Evolutionary conservation across 306 rosid genomes (phyloP), one percentile per base, ranked within the genome.

Genomic region (Hylodesmum podocarpum): DNA sequence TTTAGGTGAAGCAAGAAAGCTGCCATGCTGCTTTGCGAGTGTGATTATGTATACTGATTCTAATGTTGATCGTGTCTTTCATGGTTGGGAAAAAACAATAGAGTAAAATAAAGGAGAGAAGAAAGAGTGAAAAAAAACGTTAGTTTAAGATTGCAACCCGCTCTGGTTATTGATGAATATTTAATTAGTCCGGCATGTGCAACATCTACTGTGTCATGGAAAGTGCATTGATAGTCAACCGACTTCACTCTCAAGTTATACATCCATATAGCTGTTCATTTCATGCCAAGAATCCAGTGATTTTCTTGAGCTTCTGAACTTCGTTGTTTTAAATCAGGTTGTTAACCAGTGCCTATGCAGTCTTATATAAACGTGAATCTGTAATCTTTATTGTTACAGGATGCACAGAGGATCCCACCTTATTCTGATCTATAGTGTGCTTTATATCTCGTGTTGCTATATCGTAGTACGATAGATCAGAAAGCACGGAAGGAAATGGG

Each of bases 221-320:
- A 64, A 51, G 27, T 14, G 39, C 46, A 53, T 64, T 50, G 4
- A 43, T 21, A 14, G 53, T 8, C 69, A 41, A 41, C 37, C 33
- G 33, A 46, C 51, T 33, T 27, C 14, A 57, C 22, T 11, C 15
- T 27, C 21, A 21, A 65, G 37, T 33, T 50, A 59, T 22, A 66
- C 39, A 22, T 8, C 50, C 55, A 33, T 24, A 1, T 75, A 28
- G 25, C 44, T 53, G 25, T 44, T 16, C 27, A 70, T 62, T 66
- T 73, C 34, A 29, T 59, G 78, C 65, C 34, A 24, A 57, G 63
- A 59, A 41, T 22, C 78, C 31, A 40, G 54, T 21, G 41, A 37
- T 41, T 75, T 68, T 66, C 31, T 62, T 69, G 65, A 62, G 43
- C 51, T 70, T 83, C 49, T 69, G 65, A 62, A 36, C 51, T 70